Percentiles rank a stretch among this genome's conserved stretches.
Evolutionary conservation across 495 filamentous ascomycete species (phyloP).

Genomic region (Extremus antarcticus): DNA sequence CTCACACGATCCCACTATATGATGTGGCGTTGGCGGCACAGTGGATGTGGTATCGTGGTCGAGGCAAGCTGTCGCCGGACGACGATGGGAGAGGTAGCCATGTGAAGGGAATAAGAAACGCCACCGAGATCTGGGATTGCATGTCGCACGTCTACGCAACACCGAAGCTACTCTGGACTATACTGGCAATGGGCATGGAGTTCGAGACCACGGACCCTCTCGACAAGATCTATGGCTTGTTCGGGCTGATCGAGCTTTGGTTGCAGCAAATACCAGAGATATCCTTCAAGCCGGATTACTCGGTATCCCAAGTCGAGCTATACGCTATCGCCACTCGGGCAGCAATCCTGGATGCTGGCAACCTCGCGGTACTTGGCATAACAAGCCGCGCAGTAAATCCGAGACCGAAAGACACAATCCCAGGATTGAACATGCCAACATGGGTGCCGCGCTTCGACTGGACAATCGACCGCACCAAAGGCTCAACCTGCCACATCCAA

Average conservation of each 20-base stretch:
- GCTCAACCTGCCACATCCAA: not conserved
- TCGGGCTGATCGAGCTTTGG: not conserved
- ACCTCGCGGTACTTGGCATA: not conserved
- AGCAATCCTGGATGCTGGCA: not conserved
- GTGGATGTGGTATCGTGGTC: not conserved
- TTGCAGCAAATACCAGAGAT: not conserved
- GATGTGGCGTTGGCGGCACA: not conserved
- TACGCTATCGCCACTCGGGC: not conserved
- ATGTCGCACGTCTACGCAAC: not conserved
- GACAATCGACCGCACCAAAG: not conserved
- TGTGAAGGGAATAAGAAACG: not conserved
- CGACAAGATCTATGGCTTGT: not conserved
- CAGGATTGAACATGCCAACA: not conserved
- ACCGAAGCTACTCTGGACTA: not conserved
- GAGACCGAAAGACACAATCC: not conserved
- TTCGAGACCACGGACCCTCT: not conserved
- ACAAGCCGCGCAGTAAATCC: not conserved
- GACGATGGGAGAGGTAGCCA: not conserved
- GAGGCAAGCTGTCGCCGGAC: not conserved
- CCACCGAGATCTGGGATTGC: not conserved
- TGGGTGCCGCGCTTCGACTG: not conserved
- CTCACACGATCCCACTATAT: not conserved
- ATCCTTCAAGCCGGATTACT: not conserved
- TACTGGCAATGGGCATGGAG: not conserved
- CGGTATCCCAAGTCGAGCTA: not conserved